A percentile compares a stretch with the other conserved stretches of the same genome.
phyloP scores from a whole-genome alignment of 2,329 filamentous ascomycete genomes.

The Pseudonectria buxi region DNA sequence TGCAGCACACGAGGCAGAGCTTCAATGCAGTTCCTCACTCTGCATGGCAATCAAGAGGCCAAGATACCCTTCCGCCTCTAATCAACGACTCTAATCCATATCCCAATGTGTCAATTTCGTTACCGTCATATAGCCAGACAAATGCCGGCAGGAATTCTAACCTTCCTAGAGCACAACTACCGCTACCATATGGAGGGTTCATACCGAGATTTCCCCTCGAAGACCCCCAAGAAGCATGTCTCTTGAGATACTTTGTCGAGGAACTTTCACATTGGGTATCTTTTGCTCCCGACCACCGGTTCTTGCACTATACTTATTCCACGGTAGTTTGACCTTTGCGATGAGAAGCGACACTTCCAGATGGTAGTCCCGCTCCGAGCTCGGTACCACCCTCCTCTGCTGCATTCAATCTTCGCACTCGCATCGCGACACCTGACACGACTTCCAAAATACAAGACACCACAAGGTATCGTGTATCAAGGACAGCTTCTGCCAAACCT shows the following conservation, averaged over 20 bases:
- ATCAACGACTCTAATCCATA: too few species aligned
- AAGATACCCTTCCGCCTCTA: too few species aligned
- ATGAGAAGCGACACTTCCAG: constrained; percentile 34
- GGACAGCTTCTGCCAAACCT: constrained; percentile 30
- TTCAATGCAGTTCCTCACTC: too few species aligned
- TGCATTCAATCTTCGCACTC: constrained; percentile 35
- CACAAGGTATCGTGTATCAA: constrained; percentile 30
- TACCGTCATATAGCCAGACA: too few species aligned
- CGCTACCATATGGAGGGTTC: neutral
- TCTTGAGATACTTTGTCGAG: constrained; percentile 33
- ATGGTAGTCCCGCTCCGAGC: constrained; percentile 30
- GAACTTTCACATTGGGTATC: constrained; percentile 34
- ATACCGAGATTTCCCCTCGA: constrained; percentile 23
- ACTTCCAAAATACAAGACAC: constrained; percentile 31
- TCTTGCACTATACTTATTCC: constrained; percentile 3
- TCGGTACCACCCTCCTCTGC: constrained; percentile 29
- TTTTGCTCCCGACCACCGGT: fast-evolving
- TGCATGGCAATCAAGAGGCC: too few species aligned
- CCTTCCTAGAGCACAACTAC: too few species aligned
- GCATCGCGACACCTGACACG: constrained; percentile 33
- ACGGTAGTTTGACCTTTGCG: constrained; percentile 32
- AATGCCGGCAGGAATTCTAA: too few species aligned
- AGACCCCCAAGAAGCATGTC: constrained; percentile 31
- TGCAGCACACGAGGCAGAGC: too few species aligned
- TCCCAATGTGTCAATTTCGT: too few species aligned